Evolutionary conservation across 129 eudicot species (phyloP), one percentile per base, ranked within the genome.

Genomic region (Saussurea involucrata): DNA sequence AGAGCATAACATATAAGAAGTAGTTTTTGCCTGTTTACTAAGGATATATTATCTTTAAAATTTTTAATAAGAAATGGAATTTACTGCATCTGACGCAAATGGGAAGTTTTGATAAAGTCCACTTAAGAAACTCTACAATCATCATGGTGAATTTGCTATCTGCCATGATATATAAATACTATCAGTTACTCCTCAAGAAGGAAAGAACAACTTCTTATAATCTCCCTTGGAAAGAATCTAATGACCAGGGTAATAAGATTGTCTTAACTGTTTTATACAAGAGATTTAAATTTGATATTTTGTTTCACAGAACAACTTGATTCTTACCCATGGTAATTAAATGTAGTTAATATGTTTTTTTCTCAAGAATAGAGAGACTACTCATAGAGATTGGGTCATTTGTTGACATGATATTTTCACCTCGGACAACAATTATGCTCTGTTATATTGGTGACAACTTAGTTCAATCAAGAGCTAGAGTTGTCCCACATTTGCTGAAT

Each of bases 401-500:
- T 76, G 34, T 46, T 10, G 53, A 66, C 66, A 66, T 21, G 27
- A 32, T 44, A 28, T 44, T 46, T 66, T 76, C 80, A 76, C 80
- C 33, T 44, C 64, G 80, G 49, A 63, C 66, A 42, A 20, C 29
- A 76, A 31, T 46, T 66, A 1, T 53, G 46, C 28, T 17, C 61
- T 24, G 34, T n/a, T 33, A 5, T 77, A 25, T 18, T 20, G 24
- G 55, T 25, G 15, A 78, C 15, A n/a, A 12, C 42, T 69, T 33
- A 24, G 37, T 69, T 58, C 69, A 12, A n/a, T 58, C 76, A 69
- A 65, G 37, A 42, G 73, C 53, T 66, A 76, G 65, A 66, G 80
- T 49, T 66, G 73, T 44, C 79, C 71, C 42, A 75, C 79, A 75
- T 75, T 18, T 37, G 63, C 37, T 4, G 33, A 61, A 61, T 18